A percentile compares a stretch with the other conserved stretches of the same genome.
phyloP scores from a whole-genome alignment of 257 asterid species.

The Striga asiatica region DNA sequence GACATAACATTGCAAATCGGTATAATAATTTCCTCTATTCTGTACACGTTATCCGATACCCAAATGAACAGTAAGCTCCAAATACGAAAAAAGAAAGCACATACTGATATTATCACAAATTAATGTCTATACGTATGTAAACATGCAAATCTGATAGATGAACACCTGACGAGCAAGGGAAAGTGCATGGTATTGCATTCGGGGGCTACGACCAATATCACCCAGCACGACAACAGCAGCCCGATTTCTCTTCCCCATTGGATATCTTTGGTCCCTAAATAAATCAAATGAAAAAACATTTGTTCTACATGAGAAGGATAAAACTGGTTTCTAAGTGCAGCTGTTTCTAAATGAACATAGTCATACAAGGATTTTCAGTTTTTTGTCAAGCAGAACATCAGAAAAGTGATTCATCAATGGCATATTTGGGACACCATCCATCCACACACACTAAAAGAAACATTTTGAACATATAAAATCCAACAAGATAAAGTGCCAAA shows the following conservation, averaged over 20 bases:
- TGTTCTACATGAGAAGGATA: neutral
- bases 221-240: constrained; percentile 93
- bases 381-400: neutral
- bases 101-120: neutral
- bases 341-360: neutral
- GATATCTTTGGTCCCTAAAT: constrained; percentile 12
- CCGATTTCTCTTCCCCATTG: constrained; percentile 55
- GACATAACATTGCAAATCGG: too few species aligned
- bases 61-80: neutral
- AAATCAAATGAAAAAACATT: neutral
- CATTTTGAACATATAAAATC: neutral
- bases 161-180: constrained; percentile 86
- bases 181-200: constrained; percentile 96
- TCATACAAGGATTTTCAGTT: neutral
- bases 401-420: neutral
- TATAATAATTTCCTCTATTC: too few species aligned
- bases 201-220: constrained; percentile 92
- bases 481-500: too few species aligned
- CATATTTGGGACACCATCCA: neutral
- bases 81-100: neutral
- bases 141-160: neutral
- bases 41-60: too few species aligned
- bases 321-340: neutral
- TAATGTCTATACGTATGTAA: neutral
- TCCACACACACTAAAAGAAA: neutral